phyloP scores from a whole-genome alignment of 176 grass and related monocot species.

The Leersia perrieri region DNA sequence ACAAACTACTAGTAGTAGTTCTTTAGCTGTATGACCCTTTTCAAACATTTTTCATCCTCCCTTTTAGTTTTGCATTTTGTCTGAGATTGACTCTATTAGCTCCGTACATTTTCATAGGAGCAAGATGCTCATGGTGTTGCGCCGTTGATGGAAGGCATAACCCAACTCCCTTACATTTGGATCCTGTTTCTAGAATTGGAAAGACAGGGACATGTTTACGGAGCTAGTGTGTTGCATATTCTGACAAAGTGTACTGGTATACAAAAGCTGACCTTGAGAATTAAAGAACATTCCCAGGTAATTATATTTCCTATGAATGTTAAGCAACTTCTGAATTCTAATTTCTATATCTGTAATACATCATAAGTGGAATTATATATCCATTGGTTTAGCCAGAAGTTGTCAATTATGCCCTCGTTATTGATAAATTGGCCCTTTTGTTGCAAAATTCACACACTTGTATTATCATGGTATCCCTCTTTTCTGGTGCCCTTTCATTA shows the following conservation, averaged over 20 bases:
- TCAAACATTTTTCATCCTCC: neutral
- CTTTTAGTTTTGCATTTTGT: neutral
- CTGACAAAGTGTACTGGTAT: neutral
- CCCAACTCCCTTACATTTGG: neutral
- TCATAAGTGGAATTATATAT: neutral
- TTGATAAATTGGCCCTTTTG: too few species aligned
- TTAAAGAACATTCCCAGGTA: neutral
- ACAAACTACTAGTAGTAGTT: neutral
- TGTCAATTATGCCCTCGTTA: too few species aligned
- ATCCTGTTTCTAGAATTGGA: neutral
- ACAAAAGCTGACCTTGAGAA: neutral
- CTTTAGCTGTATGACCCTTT: neutral
- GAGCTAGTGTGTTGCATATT: neutral
- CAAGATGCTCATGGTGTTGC: neutral
- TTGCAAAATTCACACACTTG: neutral
- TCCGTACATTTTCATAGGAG: neutral
- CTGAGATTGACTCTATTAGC: neutral
- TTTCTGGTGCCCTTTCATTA: neutral
- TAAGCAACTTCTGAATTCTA: neutral
- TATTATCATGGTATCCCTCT: neutral
- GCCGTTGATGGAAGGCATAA: neutral
- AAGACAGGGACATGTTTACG: neutral
- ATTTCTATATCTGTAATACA: neutral
- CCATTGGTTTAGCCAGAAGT: too few species aligned
- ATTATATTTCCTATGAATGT: neutral